phyloP scores from a whole-genome alignment of 495 filamentous ascomycete genomes.

The Parathielavia appendiculata region DNA sequence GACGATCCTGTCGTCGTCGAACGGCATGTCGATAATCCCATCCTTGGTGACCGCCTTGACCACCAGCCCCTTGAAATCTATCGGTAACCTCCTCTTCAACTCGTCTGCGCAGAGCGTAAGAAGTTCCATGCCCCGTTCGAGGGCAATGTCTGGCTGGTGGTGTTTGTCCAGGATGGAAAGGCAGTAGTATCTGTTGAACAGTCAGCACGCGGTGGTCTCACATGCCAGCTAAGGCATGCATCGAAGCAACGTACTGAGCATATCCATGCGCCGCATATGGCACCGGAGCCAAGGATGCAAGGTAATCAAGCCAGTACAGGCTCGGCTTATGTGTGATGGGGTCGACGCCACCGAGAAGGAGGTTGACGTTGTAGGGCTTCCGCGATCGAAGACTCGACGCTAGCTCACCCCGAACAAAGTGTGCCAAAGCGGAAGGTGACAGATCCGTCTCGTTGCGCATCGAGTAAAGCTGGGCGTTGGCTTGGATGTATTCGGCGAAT shows the following conservation, averaged over 20 bases:
- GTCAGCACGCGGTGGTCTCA: slow-evolving; percentile 11
- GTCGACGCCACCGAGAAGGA: slow-evolving; percentile 88
- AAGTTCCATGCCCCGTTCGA: slow-evolving; percentile 84
- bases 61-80: slow-evolving; percentile 93
- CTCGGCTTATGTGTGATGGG: slow-evolving; percentile 79
- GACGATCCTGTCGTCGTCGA: slow-evolving; percentile 70
- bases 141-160: slow-evolving; percentile 85
- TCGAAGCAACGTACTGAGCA: slow-evolving; percentile 69
- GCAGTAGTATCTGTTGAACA: slow-evolving; percentile 65
- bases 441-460: slow-evolving; percentile 96
- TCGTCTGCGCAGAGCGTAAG: slow-evolving; percentile 93
- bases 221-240: background rate
- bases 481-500: slow-evolving; percentile 99
- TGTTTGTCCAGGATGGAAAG: slow-evolving; percentile 96
- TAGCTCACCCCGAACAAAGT: slow-evolving; percentile 89
- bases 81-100: slow-evolving; percentile 88
- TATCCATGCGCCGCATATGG: slow-evolving; percentile 98
- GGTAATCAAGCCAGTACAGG: slow-evolving; percentile 96
- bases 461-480: slow-evolving; percentile 94
- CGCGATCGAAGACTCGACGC: slow-evolving; percentile 83
- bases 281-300: slow-evolving; percentile 78
- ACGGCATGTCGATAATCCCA: slow-evolving; percentile 74
- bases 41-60: slow-evolving; percentile 95
- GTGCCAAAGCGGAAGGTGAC: slow-evolving; percentile 77
- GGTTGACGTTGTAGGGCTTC: slow-evolving; percentile 92